Evolutionary conservation across 176 grass and related monocot species (phyloP).

Genomic region (Coix lacrymajobi): DNA sequence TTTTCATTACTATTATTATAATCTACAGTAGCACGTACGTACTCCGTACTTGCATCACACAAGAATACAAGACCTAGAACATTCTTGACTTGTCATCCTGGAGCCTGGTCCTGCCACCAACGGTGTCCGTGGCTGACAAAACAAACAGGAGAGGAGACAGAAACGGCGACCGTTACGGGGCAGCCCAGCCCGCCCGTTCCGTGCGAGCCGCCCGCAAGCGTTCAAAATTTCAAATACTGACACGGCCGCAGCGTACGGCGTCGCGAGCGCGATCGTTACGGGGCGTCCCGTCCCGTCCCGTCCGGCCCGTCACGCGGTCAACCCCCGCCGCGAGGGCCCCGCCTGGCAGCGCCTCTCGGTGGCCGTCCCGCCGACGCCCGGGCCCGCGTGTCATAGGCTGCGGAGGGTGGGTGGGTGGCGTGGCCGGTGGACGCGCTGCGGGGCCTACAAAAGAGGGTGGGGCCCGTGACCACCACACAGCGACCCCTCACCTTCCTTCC

Average conservation of each 20-base stretch:
- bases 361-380: background rate
- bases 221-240: constrained; percentile 42
- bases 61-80: constrained; percentile 14
- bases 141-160: background rate
- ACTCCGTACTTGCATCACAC: background rate
- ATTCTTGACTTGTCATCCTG: background rate
- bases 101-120: background rate
- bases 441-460: constrained; percentile 29
- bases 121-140: background rate
- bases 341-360: background rate
- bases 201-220: constrained; percentile 18
- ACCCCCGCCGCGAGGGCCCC: background rate
- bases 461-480: constrained; percentile 26
- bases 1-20: too few species aligned
- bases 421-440: constrained; percentile 2
- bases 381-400: background rate
- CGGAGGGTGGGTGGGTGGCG: background rate
- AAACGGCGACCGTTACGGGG: constrained; percentile 12
- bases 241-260: background rate
- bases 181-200: background rate
- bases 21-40: background rate
- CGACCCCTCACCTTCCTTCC: constrained; percentile 79
- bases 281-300: background rate
- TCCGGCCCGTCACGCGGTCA: constrained; percentile 12
- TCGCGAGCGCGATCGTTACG: constrained; percentile 16